phyloP scores from a whole-genome alignment of 192 early-diverging fungal species.

The Coemansia sp. region DNA sequence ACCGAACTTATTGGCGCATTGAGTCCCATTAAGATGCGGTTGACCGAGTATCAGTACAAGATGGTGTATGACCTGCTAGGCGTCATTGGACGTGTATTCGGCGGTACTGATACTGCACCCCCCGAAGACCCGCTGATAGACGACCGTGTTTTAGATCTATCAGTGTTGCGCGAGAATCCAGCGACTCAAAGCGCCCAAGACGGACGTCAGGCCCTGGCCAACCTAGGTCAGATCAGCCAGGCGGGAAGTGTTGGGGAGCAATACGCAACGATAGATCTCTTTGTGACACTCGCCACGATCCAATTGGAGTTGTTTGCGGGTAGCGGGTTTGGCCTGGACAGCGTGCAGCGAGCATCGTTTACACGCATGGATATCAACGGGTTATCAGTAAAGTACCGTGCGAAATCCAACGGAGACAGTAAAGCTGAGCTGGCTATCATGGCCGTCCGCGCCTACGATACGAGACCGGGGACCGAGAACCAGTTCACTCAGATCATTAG shows the following conservation, averaged over 20 bases:
- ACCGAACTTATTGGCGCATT: constrained; percentile 66
- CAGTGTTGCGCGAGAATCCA: constrained; percentile 42
- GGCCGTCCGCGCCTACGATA: constrained; percentile 78
- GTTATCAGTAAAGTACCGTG: constrained; percentile 57
- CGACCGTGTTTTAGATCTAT: constrained; percentile 30
- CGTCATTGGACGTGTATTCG: constrained; percentile 44
- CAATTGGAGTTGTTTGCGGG: constrained; percentile 76
- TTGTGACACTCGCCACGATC: constrained; percentile 68
- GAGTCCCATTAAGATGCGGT: constrained; percentile 72
- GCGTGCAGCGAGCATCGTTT: constrained; percentile 56
- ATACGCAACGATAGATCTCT: constrained; percentile 55
- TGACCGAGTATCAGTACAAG: constrained; percentile 82
- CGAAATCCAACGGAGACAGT: constrained; percentile 61
- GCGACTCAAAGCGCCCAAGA: constrained; percentile 26
- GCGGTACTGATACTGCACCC: constrained; percentile 6
- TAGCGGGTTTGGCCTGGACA: constrained; percentile 55
- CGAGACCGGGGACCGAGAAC: constrained; percentile 69
- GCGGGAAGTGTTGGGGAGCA: background rate
- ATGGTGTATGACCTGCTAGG: constrained; percentile 64
- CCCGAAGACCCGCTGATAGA: constrained; percentile 34
- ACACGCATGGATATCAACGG: constrained; percentile 54
- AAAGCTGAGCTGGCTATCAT: constrained; percentile 68
- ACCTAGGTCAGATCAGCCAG: constrained; percentile 33
- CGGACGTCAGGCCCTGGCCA: constrained; percentile 42
- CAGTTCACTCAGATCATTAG: constrained; percentile 82